These are phyloP conservation scores for Mortierella hygrophila DNA, from an alignment of 192 early-diverging fungal species.

Conservation along the genomic window DNA sequence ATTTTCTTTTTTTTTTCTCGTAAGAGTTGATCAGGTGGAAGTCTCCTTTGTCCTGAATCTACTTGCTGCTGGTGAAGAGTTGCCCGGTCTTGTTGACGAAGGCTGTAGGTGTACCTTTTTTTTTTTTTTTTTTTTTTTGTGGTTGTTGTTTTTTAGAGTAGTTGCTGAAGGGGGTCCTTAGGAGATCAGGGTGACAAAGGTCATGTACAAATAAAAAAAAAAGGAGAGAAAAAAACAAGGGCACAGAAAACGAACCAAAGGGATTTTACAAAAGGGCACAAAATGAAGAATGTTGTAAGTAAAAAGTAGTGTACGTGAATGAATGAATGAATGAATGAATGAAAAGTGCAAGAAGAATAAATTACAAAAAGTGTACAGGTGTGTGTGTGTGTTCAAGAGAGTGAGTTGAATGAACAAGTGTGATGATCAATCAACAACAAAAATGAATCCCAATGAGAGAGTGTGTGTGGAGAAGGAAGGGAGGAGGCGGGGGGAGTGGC, in stretches of 20 bases:
- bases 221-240: conserved; percentile 1
- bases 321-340: neutral
- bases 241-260: conserved; percentile 16
- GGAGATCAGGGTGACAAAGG: conserved; percentile 1
- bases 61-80: neutral
- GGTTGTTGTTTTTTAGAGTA: too few relatives aligned
- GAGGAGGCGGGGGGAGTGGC: neutral
- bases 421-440: conserved; percentile 1
- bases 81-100: neutral
- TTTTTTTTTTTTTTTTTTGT: neutral
- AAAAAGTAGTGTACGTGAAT: conserved; percentile 4
- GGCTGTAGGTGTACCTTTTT: neutral
- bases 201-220: conserved; percentile 2
- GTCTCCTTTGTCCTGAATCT: neutral
- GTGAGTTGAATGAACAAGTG: neutral
- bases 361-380: conserved; percentile 21
- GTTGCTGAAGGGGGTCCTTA: neutral
- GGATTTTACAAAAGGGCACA: neutral
- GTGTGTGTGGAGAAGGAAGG: neutral
- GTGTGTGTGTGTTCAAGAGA: neutral
- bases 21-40: neutral
- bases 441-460: neutral
- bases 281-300: neutral
- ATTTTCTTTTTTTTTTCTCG: too few relatives aligned
- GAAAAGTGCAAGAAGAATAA: conserved; percentile 12